These are phyloP conservation scores for Manihot esculenta DNA, from an alignment of 441 rosid species.

Conservation along the genomic window DNA sequence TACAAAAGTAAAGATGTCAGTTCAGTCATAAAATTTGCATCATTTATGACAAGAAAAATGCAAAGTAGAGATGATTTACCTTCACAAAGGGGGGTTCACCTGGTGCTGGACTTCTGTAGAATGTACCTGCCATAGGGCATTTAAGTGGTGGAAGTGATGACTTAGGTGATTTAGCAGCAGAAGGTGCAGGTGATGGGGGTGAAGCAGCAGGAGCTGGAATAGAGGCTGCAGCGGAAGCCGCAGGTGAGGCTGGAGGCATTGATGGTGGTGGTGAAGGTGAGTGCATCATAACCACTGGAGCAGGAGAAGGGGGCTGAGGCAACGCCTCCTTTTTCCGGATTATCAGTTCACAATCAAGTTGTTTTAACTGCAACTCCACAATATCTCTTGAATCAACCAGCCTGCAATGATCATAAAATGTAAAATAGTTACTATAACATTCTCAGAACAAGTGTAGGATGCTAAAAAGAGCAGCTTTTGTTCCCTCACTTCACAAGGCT, in stretches of 20 bases:
- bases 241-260: slow-evolving; percentile 32
- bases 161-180: slow-evolving; percentile 44
- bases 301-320: slow-evolving; percentile 50
- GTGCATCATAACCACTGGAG: slow-evolving; percentile 55
- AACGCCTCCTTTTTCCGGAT: slow-evolving; percentile 89
- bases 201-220: slow-evolving; percentile 41
- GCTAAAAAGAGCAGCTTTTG: background rate
- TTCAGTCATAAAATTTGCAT: slow-evolving; percentile 11
- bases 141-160: slow-evolving; percentile 71
- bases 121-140: slow-evolving; percentile 91
- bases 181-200: slow-evolving; percentile 41
- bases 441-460: background rate
- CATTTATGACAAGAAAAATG: slow-evolving; percentile 3
- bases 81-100: slow-evolving; percentile 81
- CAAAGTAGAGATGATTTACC: slow-evolving; percentile 38
- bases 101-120: slow-evolving; percentile 77
- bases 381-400: slow-evolving; percentile 91
- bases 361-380: slow-evolving; percentile 81
- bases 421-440: slow-evolving; percentile 6
- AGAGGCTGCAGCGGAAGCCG: slow-evolving; percentile 40
- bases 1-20: background rate
- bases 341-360: slow-evolving; percentile 65
- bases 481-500: slow-evolving; percentile 73
- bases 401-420: slow-evolving; percentile 42
- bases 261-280: slow-evolving; percentile 37